Evolutionary conservation across 805 yeast genomes (phyloP).

Genomic region (Cyberlindnera misumaiensis): DNA sequence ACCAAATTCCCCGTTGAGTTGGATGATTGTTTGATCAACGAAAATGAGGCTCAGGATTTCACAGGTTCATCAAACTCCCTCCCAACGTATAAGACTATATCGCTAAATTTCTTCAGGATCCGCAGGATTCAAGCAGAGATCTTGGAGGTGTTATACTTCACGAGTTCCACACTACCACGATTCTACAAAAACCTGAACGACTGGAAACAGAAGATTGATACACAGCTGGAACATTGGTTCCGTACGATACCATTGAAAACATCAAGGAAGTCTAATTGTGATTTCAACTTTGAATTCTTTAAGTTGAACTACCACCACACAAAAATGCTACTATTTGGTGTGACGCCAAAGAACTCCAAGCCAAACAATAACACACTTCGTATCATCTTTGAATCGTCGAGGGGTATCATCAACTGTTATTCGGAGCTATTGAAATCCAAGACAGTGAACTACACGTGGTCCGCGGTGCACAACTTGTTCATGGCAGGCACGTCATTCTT

Average conservation of each 20-base stretch:
- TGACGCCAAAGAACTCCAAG: constrained; percentile 61
- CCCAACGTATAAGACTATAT: constrained; percentile 63
- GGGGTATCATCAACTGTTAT: constrained; percentile 60
- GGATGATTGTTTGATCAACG: constrained; percentile 62
- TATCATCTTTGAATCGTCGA: constrained; percentile 55
- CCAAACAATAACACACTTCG: constrained; percentile 47
- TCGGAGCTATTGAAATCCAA: constrained; percentile 47
- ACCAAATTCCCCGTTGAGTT: constrained; percentile 65
- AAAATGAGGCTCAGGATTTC: constrained; percentile 33
- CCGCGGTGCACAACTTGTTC: constrained; percentile 81
- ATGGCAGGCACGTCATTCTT: constrained; percentile 85
- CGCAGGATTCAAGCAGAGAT: constrained; percentile 74
- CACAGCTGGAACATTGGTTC: constrained; percentile 57
- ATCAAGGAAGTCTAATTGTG: constrained; percentile 57
- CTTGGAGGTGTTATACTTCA: constrained; percentile 64
- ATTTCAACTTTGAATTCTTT: constrained; percentile 65
- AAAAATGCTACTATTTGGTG: constrained; percentile 62
- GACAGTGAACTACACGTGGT: constrained; percentile 83
- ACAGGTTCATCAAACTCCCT: constrained; percentile 29
- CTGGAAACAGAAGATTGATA: constrained; percentile 55
- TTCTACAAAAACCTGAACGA: constrained; percentile 42
- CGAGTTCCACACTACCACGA: constrained; percentile 62
- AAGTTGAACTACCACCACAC: constrained; percentile 74
- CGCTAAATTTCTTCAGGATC: constrained; percentile 60
- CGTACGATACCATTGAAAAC: constrained; percentile 47